Evolutionary conservation across 495 filamentous ascomycete genomes (phyloP).

Genomic region (Penicillium cosmopolitanum): DNA sequence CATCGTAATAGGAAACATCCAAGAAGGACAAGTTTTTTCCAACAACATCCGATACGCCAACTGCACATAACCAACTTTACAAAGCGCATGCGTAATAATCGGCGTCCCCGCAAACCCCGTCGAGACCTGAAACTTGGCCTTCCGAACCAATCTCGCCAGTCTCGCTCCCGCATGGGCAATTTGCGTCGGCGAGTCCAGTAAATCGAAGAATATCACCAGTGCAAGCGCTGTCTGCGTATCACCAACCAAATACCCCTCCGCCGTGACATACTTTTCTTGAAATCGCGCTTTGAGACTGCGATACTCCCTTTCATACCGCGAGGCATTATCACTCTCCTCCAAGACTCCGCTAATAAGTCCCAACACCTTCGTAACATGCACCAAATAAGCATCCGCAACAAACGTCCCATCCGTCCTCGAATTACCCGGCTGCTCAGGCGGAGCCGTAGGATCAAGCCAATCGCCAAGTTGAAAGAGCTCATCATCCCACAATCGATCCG

Average conservation of each 20-base stretch:
- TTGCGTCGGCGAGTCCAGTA: constrained; percentile 41
- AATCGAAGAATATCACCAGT: constrained; percentile 47
- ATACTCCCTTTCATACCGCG: constrained; percentile 52
- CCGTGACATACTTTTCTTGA: constrained; percentile 44
- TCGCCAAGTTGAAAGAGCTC: constrained; percentile 49
- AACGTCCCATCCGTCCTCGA: constrained; percentile 44
- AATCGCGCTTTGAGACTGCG: constrained; percentile 37
- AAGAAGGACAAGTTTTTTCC: constrained; percentile 45
- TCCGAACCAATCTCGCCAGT: constrained; percentile 35
- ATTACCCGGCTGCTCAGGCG: constrained; percentile 41
- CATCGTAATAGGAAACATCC: constrained; percentile 57
- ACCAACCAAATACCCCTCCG: constrained; percentile 39
- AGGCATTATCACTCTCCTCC: constrained; percentile 70
- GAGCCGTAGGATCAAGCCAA: constrained; percentile 58
- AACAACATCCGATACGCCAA: constrained; percentile 42
- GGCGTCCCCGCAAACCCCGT: constrained; percentile 62
- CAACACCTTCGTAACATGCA: constrained; percentile 50
- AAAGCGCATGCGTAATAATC: constrained; percentile 48
- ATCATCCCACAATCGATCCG: constrained; percentile 41
- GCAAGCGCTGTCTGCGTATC: constrained; percentile 54
- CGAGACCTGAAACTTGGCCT: constrained; percentile 42
- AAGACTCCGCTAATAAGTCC: constrained; percentile 82
- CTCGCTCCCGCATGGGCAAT: constrained; percentile 35
- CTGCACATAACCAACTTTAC: constrained; percentile 33
- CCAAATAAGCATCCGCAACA: constrained; percentile 56